Evolutionary conservation across 2,329 filamentous ascomycete genomes (phyloP).

Genomic region (Dactylellina cionopaga): DNA sequence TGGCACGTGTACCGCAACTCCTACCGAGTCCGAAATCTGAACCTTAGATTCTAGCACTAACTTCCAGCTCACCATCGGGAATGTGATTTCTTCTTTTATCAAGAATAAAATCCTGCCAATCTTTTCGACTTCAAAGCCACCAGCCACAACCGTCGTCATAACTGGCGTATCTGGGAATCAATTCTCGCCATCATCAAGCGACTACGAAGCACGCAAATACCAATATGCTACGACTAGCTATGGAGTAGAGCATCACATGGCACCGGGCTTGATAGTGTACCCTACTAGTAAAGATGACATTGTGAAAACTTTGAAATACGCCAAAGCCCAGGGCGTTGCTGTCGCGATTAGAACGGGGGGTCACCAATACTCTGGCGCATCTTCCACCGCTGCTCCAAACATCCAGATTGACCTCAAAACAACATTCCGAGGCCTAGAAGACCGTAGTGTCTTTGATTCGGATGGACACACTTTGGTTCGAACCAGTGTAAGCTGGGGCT

Average conservation of each 20-base stretch:
- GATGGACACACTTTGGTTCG: constrained; percentile 60
- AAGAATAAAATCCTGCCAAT: constrained; percentile 15
- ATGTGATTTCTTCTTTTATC: constrained; percentile 32
- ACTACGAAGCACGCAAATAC: constrained; percentile 59
- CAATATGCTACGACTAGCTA: constrained; percentile 65
- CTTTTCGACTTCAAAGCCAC: neutral
- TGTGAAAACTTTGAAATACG: constrained; percentile 61
- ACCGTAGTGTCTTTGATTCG: constrained; percentile 59
- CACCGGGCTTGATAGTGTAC: constrained; percentile 63
- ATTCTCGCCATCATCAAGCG: constrained; percentile 11
- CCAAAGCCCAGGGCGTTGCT: constrained; percentile 61
- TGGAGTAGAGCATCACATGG: constrained; percentile 62
- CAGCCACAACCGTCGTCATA: constrained; percentile 23
- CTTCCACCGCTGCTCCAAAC: constrained; percentile 62
- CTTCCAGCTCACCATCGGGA: too few relatives aligned
- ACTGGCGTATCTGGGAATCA: constrained; percentile 16
- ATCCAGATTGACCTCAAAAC: constrained; percentile 64
- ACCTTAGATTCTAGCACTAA: too few relatives aligned
- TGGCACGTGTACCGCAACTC: neutral
- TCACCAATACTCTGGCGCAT: constrained; percentile 66
- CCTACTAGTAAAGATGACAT: constrained; percentile 64
- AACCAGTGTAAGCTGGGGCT: constrained; percentile 62
- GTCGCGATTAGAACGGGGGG: constrained; percentile 65
- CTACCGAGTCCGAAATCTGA: neutral
- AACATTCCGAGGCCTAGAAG: constrained; percentile 60